Conservation (phyloP, 2,329 filamentous ascomycete species). For the Ilyonectria mors-panacis region DNA sequence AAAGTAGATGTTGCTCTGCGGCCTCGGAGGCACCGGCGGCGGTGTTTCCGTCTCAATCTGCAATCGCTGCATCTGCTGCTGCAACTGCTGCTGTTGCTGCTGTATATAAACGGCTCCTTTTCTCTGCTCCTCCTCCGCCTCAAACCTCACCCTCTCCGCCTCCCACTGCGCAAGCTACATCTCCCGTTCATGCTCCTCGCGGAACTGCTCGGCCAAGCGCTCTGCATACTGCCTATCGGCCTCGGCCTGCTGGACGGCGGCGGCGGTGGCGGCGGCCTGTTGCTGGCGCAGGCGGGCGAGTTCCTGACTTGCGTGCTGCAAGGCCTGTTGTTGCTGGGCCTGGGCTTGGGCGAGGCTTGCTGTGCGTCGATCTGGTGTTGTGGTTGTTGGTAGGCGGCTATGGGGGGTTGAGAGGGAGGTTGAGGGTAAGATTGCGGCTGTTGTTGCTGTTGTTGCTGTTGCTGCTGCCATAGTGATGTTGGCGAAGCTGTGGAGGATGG, state of each 20-base stretch:
- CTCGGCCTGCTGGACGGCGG: slow-evolving; percentile 28
- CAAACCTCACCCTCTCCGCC: neutral
- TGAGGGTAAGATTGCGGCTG: neutral
- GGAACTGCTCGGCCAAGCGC: slow-evolving; percentile 40
- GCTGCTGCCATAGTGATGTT: slow-evolving; percentile 4
- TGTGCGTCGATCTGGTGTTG: neutral
- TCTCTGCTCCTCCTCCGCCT: slow-evolving; percentile 14
- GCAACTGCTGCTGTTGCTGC: slow-evolving; percentile 1
- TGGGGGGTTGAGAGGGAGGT: neutral
- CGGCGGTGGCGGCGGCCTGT: slow-evolving; percentile 2
- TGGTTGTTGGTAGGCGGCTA: neutral
- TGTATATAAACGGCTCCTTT: neutral
- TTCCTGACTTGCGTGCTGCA: slow-evolving; percentile 5
- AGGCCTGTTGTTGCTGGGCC: slow-evolving; percentile 10
- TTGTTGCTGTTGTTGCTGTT: slow-evolving; percentile 5
- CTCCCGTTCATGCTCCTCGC: slow-evolving; percentile 33
- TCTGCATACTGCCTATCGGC: slow-evolving; percentile 41
- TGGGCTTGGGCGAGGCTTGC: slow-evolving; percentile 12
- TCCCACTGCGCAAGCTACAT: slow-evolving; percentile 17
- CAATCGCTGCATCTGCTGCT: slow-evolving; percentile 6
- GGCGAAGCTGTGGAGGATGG: neutral
- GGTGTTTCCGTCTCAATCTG: neutral
- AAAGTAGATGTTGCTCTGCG: neutral
- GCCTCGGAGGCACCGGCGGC: slow-evolving; percentile 9
- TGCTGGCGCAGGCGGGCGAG: slow-evolving; percentile 8